Conservation (phyloP, 495 filamentous ascomycete genomes). For the Entonaema liquescens region DNA sequence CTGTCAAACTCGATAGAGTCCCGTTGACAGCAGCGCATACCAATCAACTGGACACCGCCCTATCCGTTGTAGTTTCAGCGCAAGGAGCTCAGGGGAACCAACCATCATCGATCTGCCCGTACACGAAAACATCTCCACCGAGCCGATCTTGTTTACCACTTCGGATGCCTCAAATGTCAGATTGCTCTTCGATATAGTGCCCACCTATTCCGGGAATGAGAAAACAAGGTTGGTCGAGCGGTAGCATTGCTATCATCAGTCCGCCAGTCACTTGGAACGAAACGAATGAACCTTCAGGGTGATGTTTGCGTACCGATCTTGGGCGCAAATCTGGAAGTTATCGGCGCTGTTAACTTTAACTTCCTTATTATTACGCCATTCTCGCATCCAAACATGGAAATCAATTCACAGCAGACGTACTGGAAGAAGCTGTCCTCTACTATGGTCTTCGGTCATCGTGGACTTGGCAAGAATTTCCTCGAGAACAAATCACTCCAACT, state of each 20-base stretch:
- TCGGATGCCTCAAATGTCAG: slow-evolving; percentile 81
- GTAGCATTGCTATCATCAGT: slow-evolving; percentile 89
- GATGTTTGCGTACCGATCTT: slow-evolving; percentile 93
- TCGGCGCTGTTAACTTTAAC: slow-evolving; percentile 95
- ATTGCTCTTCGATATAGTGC: slow-evolving; percentile 92
- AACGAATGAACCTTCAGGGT: slow-evolving; percentile 86
- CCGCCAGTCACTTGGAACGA: slow-evolving; percentile 77
- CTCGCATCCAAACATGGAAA: slow-evolving; percentile 88
- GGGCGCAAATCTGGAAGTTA: slow-evolving; percentile 82
- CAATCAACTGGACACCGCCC: slow-evolving; percentile 90
- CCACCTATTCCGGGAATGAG: slow-evolving; percentile 93
- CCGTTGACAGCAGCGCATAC: slow-evolving; percentile 86
- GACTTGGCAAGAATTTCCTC: slow-evolving; percentile 88
- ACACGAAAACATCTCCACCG: slow-evolving; percentile 90
- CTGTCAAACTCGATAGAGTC: slow-evolving; percentile 89
- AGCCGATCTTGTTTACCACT: slow-evolving; percentile 88
- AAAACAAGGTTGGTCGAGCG: slow-evolving; percentile 90
- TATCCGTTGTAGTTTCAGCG: slow-evolving; percentile 93
- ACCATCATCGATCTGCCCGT: slow-evolving; percentile 91
- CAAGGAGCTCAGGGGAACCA: slow-evolving; percentile 82
- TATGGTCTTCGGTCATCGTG: slow-evolving; percentile 95
- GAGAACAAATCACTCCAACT: slow-evolving; percentile 87
- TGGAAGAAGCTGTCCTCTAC: slow-evolving; percentile 78
- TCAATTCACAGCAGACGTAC: slow-evolving; percentile 89
- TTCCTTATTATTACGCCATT: slow-evolving; percentile 96